Evolutionary conservation across 1,139 yeast genomes (phyloP).

Genomic region (Saccharomyces pastorianus): DNA sequence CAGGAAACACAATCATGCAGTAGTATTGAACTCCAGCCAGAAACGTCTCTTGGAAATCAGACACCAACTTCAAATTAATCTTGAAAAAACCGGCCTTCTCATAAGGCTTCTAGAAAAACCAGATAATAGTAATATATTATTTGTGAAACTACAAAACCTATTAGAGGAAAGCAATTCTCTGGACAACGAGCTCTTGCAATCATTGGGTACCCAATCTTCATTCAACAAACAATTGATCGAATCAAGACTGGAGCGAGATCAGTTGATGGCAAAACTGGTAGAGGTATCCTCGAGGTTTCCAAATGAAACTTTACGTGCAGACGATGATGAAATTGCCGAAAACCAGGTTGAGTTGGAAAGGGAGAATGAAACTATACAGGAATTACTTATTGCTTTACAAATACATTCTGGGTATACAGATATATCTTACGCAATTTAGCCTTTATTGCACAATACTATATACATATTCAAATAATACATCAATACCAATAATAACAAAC

Average conservation of each 20-base stretch:
- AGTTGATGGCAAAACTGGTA: background rate
- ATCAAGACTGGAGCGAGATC: background rate
- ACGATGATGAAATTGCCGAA: background rate
- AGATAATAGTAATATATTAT: conserved; percentile 8
- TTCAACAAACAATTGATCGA: background rate
- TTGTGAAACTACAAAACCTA: conserved; percentile 8
- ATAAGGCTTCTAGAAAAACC: conserved; percentile 15
- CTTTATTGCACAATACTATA: background rate
- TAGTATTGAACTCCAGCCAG: conserved; percentile 8
- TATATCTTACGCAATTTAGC: background rate
- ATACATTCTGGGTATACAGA: conserved; percentile 10
- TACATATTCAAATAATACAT: background rate
- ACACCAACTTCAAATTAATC: conserved; percentile 19
- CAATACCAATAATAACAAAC: background rate
- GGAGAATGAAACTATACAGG: conserved; percentile 12
- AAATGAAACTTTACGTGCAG: background rate
- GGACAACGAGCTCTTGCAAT: conserved; percentile 8
- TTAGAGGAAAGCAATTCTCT: conserved; percentile 10
- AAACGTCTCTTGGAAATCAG: conserved; percentile 15
- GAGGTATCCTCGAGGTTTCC: background rate
- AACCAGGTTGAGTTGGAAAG: conserved; percentile 2
- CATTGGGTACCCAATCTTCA: background rate
- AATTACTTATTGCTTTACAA: conserved; percentile 17
- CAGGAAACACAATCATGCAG: conserved; percentile 9
- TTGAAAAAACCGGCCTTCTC: conserved; percentile 22